Evolutionary conservation across 768 basidiomycete genomes (phyloP), one percentile per base, ranked within the genome.

Genomic region (Lepiota venenata): DNA sequence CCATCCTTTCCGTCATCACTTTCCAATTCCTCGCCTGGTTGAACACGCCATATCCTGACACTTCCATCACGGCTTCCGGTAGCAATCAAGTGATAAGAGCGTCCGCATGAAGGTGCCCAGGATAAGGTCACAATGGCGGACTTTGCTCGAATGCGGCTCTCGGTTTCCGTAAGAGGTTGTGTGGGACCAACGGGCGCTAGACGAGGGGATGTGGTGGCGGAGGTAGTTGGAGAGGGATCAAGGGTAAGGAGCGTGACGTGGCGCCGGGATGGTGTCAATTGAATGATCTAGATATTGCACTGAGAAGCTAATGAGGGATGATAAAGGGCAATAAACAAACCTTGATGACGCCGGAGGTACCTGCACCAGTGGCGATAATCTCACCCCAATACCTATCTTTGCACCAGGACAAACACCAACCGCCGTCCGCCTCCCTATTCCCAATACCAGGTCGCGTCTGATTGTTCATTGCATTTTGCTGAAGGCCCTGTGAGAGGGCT

Each of bases 351-450:
- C 91, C 89, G 55, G 75, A 81, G 1, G 81, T 76, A 1, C 93
- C 94, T 50, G 81, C 81, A 1, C 84, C 82, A 0, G 84, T 85
- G 8, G 93, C 93, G 46, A 98, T 75, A 16, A 96, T 64, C 64
- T 94, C 91, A 1, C 96, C 96, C 94, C 94, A 97, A 69, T 94
- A 97, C 56, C 81, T 79, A 62, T 98, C 97, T 64, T 93, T 92
- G 69, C 95, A 98, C 94, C 95, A 99, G 7, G 88, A 88, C 40
- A 99, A 69, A 53, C 86, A 88, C 93, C 93, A 98, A 1, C 91
- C 95, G 3, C 93, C 93, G 51, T 93, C 87, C 2, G 92, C 92
- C 67, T 95, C 90, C 39, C 87, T 76, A 60, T 82, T 85, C 0
- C 83, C 86, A 20, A 73, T 56, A 1, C 81, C 79, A 14, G 74